phyloP scores from a whole-genome alignment of 495 filamentous ascomycete species.

The Entonaema liquescens region DNA sequence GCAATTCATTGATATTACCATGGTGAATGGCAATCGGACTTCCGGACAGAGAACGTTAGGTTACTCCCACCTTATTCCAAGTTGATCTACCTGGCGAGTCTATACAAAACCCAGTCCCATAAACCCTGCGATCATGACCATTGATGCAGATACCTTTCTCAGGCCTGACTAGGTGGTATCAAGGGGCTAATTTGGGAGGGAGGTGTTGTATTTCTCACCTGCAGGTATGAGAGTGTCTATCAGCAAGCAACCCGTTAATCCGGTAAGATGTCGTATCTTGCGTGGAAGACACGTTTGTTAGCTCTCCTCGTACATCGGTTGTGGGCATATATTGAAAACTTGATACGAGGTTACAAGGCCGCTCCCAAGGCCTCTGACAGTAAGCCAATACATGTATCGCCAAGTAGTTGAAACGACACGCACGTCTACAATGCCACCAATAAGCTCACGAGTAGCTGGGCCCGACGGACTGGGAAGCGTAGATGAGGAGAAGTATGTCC shows the following conservation, averaged over 20 bases:
- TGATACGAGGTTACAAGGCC: slow-evolving; percentile 41
- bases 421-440: slow-evolving; percentile 27
- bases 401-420: slow-evolving; percentile 29
- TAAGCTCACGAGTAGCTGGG: slow-evolving; percentile 16
- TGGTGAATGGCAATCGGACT: slow-evolving; percentile 17
- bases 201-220: slow-evolving; percentile 2
- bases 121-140: slow-evolving; percentile 1
- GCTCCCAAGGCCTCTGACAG: slow-evolving; percentile 16
- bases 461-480: slow-evolving; percentile 35
- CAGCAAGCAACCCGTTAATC: slow-evolving; percentile 18
- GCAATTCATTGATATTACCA: slow-evolving; percentile 1
- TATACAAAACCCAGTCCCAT: background rate
- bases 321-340: slow-evolving; percentile 41
- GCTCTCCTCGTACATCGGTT: slow-evolving; percentile 31
- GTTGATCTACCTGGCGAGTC: background rate
- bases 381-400: slow-evolving; percentile 29
- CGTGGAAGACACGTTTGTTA: slow-evolving; percentile 7
- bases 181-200: background rate
- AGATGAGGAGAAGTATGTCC: slow-evolving; percentile 19
- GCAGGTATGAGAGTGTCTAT: slow-evolving; percentile 5
- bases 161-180: slow-evolving; percentile 6
- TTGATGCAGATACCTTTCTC: background rate
- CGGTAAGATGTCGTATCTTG: slow-evolving; percentile 14
- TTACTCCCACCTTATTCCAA: background rate
- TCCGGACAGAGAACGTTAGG: slow-evolving; percentile 14